These are phyloP conservation scores for Botrytis elliptica DNA, from an alignment of 2,329 filamentous ascomycete genomes.

Conservation along the genomic window DNA sequence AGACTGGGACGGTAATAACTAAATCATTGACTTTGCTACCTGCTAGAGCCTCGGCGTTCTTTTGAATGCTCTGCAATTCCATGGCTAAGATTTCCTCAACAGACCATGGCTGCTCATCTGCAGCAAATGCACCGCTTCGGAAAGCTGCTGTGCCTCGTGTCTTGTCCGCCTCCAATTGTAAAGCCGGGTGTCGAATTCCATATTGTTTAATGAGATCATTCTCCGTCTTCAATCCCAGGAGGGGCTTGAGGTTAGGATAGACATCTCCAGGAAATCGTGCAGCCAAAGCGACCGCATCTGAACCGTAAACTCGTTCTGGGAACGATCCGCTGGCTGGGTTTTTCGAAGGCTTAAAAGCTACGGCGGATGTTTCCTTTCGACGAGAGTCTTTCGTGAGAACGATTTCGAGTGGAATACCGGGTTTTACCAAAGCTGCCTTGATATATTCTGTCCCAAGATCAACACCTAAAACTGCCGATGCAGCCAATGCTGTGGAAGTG, in stretches of 20 bases:
- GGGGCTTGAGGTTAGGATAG: conserved; percentile 87
- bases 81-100: conserved; percentile 95
- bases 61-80: conserved; percentile 88
- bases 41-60: conserved; percentile 81
- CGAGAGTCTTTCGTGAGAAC: conserved; percentile 97
- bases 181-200: conserved; percentile 70
- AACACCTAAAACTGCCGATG: conserved; percentile 78
- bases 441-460: conserved; percentile 96
- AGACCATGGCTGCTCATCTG: conserved; percentile 65
- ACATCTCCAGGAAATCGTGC: conserved; percentile 89
- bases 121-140: conserved; percentile 67
- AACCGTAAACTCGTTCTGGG: conserved; percentile 88
- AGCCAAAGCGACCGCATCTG: conserved; percentile 83
- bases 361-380: conserved; percentile 86
- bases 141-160: conserved; percentile 73
- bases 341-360: conserved; percentile 88
- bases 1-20: conserved; percentile 86
- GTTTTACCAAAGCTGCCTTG: conserved; percentile 94
- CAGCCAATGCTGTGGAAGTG: conserved; percentile 40
- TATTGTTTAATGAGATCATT: conserved; percentile 68
- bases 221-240: conserved; percentile 72
- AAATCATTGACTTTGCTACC: conserved; percentile 74
- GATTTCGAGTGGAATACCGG: conserved; percentile 94
- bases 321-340: conserved; percentile 64
- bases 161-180: conserved; percentile 63